Evolutionary conservation across 106 monocot genomes (phyloP).

Genomic region (Dioscorea alata): DNA sequence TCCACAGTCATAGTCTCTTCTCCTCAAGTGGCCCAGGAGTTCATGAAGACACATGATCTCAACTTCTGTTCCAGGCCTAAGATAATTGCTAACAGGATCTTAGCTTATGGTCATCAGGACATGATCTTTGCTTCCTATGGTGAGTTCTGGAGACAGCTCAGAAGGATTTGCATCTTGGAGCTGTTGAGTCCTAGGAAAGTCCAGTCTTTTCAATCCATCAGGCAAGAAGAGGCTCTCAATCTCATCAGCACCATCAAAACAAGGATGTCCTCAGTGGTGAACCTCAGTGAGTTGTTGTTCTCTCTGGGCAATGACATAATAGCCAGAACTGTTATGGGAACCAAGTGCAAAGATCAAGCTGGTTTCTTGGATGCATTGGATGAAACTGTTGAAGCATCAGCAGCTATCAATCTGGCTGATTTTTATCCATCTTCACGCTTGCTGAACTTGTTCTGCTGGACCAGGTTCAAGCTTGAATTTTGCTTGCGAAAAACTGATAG

Average conservation of each 20-base stretch:
- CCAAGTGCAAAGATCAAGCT: not conserved
- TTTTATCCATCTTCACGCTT: not conserved
- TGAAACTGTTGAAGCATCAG: not conserved
- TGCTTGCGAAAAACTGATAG: not conserved
- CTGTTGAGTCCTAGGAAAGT: conserved; percentile 1
- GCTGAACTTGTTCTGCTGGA: not conserved
- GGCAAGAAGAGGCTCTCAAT: not conserved
- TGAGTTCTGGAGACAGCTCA: conserved; percentile 3
- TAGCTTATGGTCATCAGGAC: not conserved
- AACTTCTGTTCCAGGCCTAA: not conserved
- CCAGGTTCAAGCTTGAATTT: not conserved
- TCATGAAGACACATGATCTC: conserved; percentile 5
- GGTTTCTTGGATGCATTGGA: not conserved
- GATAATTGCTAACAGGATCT: not conserved
- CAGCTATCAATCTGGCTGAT: not conserved
- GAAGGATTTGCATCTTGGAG: conserved; percentile 1
- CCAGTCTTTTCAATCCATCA: not conserved
- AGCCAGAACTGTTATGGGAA: not conserved
- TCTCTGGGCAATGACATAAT: not conserved
- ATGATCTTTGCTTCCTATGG: conserved; percentile 1
- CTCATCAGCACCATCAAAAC: not conserved
- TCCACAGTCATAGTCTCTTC: conserved; percentile 1
- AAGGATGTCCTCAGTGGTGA: not conserved
- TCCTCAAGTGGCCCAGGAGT: not conserved
- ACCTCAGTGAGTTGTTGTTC: not conserved